phyloP scores from a whole-genome alignment of 2,329 filamentous ascomycete genomes.

The Plectosphaerella sp. region DNA sequence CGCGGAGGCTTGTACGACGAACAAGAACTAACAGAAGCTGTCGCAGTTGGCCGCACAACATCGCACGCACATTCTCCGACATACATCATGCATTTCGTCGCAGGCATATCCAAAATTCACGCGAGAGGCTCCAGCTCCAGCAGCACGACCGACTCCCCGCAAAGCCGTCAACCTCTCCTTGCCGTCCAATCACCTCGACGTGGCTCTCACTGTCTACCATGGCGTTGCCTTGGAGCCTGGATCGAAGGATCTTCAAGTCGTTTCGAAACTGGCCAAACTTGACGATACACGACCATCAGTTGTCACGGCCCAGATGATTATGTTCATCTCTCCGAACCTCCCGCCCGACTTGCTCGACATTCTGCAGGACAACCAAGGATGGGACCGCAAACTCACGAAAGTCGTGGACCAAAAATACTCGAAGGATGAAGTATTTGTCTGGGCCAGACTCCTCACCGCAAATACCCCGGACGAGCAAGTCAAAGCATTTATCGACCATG shows the following conservation, averaged over 20 bases:
- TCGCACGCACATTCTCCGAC: neutral
- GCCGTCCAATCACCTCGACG: neutral
- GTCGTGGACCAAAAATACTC: neutral
- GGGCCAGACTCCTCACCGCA: constrained; percentile 5
- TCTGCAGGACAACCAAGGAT: neutral
- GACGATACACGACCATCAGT: neutral
- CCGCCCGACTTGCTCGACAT: neutral
- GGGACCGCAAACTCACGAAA: neutral
- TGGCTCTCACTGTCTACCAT: constrained; percentile 1
- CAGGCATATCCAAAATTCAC: neutral
- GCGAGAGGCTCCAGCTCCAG: too few species aligned
- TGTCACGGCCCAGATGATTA: constrained; percentile 8
- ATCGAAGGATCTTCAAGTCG: neutral
- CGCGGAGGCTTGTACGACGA: too few species aligned
- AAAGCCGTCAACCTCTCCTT: too few species aligned
- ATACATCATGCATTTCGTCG: neutral
- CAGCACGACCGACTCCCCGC: too few species aligned
- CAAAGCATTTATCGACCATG: neutral
- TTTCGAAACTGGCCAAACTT: neutral
- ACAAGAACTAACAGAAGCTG: too few species aligned
- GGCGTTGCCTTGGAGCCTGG: neutral
- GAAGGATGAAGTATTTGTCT: constrained; percentile 2
- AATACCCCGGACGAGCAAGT: constrained; percentile 5
- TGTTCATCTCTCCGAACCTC: constrained; percentile 1
- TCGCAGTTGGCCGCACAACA: neutral